Evolutionary conservation across 371 early-diverging fungal species (phyloP).

Genomic region (Mortierella sp.): DNA sequence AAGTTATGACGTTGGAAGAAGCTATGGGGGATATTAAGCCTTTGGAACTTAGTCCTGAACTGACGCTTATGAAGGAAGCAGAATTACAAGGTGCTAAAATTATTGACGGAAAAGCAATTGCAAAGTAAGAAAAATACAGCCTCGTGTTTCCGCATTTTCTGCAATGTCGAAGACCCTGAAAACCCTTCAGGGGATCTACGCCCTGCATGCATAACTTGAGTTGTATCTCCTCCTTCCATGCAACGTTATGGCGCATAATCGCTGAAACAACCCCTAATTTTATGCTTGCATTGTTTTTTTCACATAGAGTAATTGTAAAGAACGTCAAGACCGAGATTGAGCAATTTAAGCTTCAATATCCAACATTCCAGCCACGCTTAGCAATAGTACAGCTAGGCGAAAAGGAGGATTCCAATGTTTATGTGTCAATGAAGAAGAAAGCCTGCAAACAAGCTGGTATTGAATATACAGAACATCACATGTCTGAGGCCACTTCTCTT

Average conservation of each 20-base stretch:
- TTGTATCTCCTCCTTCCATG: background rate
- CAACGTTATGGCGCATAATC: background rate
- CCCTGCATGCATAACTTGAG: background rate
- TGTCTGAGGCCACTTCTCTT: slow-evolving; percentile 22
- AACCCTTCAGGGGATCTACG: background rate
- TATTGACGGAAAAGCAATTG: slow-evolving; percentile 80
- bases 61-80: slow-evolving; percentile 29
- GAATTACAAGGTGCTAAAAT: slow-evolving; percentile 63
- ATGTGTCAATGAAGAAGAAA: slow-evolving; percentile 92
- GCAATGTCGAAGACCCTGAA: background rate
- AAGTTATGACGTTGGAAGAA: slow-evolving; percentile 41
- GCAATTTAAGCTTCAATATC: slow-evolving; percentile 67
- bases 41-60: slow-evolving; percentile 43
- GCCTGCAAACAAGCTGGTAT: slow-evolving; percentile 77
- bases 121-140: slow-evolving; percentile 61
- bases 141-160: background rate
- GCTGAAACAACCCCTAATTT: background rate
- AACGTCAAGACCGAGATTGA: slow-evolving; percentile 72
- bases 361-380: slow-evolving; percentile 83
- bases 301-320: slow-evolving; percentile 68
- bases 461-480: slow-evolving; percentile 44
- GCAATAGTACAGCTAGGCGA: slow-evolving; percentile 92
- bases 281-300: background rate
- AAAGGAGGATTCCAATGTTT: slow-evolving; percentile 92
- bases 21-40: slow-evolving; percentile 50